These are phyloP conservation scores for Hypoxylon rubiginosum DNA, from an alignment of 2,329 filamentous ascomycete species.

Conservation along the genomic window DNA sequence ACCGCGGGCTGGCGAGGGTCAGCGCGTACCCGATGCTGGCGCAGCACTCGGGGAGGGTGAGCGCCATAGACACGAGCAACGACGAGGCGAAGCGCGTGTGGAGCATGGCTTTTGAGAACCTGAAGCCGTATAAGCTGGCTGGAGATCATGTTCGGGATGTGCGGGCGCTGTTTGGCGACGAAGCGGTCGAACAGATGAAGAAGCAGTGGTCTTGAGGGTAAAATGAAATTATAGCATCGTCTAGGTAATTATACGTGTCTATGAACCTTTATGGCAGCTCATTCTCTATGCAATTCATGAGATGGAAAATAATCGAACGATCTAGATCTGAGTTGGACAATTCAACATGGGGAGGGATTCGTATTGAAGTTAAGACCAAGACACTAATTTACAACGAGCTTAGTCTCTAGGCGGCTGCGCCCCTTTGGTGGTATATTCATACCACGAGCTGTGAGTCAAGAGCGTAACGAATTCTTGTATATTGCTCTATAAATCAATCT, in stretches of 20 bases:
- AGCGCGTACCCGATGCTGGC: conserved; percentile 53
- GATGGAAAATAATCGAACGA: not conserved
- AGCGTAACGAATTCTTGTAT: not conserved
- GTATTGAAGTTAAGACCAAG: conserved; percentile 12
- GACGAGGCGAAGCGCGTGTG: conserved; percentile 51
- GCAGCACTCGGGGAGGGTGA: conserved; percentile 50
- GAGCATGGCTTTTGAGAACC: conserved; percentile 52
- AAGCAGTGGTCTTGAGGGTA: conserved; percentile 6
- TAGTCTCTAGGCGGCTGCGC: conserved; percentile 11
- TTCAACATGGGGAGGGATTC: conserved; percentile 1
- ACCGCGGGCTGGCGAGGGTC: conserved; percentile 49
- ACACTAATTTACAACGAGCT: conserved; percentile 16
- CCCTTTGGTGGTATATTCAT: not conserved
- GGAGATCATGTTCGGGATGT: conserved; percentile 44
- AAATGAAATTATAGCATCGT: not conserved
- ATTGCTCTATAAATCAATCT: not conserved
- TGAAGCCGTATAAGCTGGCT: conserved; percentile 42
- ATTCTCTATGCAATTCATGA: not conserved
- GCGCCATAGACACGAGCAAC: conserved; percentile 49
- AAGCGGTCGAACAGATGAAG: conserved; percentile 30
- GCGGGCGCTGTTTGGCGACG: conserved; percentile 44
- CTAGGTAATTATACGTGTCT: not conserved
- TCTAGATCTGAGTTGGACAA: not conserved
- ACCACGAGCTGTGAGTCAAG: conserved; percentile 1
- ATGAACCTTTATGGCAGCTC: not conserved